phyloP scores from a whole-genome alignment of 2,329 filamentous ascomycete species.

The Tetracladium maxilliforme region DNA sequence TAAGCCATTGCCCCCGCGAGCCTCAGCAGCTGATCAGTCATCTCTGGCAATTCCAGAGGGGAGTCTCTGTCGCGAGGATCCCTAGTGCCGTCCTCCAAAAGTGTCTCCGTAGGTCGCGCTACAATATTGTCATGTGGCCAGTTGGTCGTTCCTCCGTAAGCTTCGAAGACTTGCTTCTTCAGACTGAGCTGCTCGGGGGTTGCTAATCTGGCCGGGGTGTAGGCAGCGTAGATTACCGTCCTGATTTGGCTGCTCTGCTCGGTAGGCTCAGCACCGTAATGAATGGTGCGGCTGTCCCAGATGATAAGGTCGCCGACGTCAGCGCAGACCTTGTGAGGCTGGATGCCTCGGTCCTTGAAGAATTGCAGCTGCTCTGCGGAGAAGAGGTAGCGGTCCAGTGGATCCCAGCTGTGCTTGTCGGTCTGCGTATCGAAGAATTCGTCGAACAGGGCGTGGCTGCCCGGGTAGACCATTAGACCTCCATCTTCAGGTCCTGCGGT shows the following conservation, averaged over 20 bases:
- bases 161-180: slow-evolving; percentile 14
- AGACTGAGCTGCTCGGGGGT: slow-evolving; percentile 10
- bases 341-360: slow-evolving; percentile 14
- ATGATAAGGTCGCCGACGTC: slow-evolving; percentile 20
- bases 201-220: slow-evolving; percentile 17
- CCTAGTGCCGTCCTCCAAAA: slow-evolving; percentile 8
- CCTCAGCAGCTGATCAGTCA: slow-evolving; percentile 11
- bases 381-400: slow-evolving; percentile 15
- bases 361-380: slow-evolving; percentile 15
- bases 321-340: slow-evolving; percentile 17
- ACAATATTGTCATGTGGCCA: slow-evolving; percentile 8
- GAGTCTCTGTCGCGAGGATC: slow-evolving; percentile 9
- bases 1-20: slow-evolving; percentile 13
- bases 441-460: slow-evolving; percentile 14
- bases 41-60: slow-evolving; percentile 11
- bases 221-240: slow-evolving; percentile 18
- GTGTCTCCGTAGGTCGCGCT: slow-evolving; percentile 2
- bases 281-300: slow-evolving; percentile 21
- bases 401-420: slow-evolving; percentile 10
- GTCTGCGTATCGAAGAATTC: slow-evolving; percentile 16
- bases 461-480: slow-evolving; percentile 18
- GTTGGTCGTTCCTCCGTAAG: slow-evolving; percentile 14
- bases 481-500: slow-evolving; percentile 20
- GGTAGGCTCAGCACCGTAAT: slow-evolving; percentile 18
- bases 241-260: slow-evolving; percentile 11